Conservation (phyloP, 2,329 filamentous ascomycete species). For the Talaromyces pinophilus region DNA sequence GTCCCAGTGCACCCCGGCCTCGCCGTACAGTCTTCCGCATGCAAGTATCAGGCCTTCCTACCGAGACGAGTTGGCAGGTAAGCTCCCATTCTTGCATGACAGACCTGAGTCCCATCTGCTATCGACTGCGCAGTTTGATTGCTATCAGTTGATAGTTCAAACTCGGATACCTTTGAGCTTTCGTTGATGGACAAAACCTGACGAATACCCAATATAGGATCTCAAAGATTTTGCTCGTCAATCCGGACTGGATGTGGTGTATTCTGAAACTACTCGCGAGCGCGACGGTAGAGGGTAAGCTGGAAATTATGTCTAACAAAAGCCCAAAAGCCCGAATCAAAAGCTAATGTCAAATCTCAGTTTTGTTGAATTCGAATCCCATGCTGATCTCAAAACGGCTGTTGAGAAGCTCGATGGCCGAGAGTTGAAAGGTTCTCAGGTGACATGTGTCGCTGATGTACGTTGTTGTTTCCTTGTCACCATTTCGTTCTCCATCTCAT, state of each 20-base stretch:
- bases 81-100: conserved; percentile 52
- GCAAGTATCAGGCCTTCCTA: conserved; percentile 88
- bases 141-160: neutral
- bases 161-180: neutral
- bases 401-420: conserved; percentile 92
- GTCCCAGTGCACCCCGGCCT: conserved; percentile 69
- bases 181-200: conserved; percentile 4
- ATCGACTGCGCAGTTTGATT: neutral
- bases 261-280: conserved; percentile 92
- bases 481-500: conserved; percentile 30
- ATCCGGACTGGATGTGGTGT: conserved; percentile 95
- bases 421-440: conserved; percentile 87
- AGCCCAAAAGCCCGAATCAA: conserved; percentile 24
- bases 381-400: conserved; percentile 81
- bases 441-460: conserved; percentile 87
- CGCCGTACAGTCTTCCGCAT: conserved; percentile 94
- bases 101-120: neutral
- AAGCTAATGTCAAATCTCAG: conserved; percentile 52
- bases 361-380: conserved; percentile 97
- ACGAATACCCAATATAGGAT: conserved; percentile 82
- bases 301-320: conserved; percentile 24
- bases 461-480: conserved; percentile 33
- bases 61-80: conserved; percentile 99
- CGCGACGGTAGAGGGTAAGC: conserved; percentile 88
- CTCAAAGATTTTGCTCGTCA: conserved; percentile 99